Percentiles rank a stretch among this genome's conserved stretches.
phyloP scores from a whole-genome alignment of 2,329 filamentous ascomycete species.

The Dryadomyces quercivorus region DNA sequence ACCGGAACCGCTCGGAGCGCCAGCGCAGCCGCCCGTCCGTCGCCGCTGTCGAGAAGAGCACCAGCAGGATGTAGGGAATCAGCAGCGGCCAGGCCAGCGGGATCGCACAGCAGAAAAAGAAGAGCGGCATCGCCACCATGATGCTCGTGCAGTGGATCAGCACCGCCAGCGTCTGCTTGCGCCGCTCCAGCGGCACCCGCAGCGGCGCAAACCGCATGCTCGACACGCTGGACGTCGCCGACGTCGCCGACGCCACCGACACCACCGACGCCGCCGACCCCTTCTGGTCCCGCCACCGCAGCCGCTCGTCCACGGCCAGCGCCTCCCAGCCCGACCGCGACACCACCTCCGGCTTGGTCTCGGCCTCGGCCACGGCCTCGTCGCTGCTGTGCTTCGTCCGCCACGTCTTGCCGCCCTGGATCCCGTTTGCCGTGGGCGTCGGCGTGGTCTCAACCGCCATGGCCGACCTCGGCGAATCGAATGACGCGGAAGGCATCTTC shows the following conservation, averaged over 20 bases:
- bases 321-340: too few relatives aligned
- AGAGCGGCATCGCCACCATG: constrained; percentile 58
- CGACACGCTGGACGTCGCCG: background rate
- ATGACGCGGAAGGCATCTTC: background rate
- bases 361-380: background rate
- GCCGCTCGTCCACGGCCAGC: background rate
- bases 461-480: background rate
- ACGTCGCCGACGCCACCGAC: background rate
- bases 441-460: background rate
- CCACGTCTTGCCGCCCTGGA: background rate
- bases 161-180: constrained; percentile 68
- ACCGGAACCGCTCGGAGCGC: constrained; percentile 64
- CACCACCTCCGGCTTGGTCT: background rate
- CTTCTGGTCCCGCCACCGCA: background rate
- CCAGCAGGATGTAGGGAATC: constrained; percentile 68
- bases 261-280: background rate
- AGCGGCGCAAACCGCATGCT: constrained; percentile 75
- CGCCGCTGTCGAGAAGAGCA: constrained; percentile 66
- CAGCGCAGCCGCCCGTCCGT: constrained; percentile 63
- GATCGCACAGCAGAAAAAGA: constrained; percentile 85
- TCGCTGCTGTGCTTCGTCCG: background rate
- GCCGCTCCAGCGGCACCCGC: constrained; percentile 56
- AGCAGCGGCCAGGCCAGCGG: constrained; percentile 80
- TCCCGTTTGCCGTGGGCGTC: background rate
- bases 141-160: constrained; percentile 63